These are phyloP conservation scores for Diaporthe citriasiana DNA, from an alignment of 2,329 filamentous ascomycete genomes.

Conservation along the genomic window DNA sequence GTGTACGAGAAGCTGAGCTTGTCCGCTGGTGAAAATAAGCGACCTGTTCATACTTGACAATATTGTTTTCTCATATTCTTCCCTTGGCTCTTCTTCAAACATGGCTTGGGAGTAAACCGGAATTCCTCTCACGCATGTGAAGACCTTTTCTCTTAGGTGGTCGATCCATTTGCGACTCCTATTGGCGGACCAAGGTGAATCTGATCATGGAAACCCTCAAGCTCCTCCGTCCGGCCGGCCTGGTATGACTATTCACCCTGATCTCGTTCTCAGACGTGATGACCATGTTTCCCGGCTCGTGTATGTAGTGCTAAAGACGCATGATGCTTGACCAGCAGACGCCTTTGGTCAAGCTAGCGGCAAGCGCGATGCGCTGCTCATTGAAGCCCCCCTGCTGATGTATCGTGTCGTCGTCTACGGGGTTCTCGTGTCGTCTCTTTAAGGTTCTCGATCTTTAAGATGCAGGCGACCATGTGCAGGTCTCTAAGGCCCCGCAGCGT, in stretches of 20 bases:
- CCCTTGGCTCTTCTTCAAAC: too few species aligned
- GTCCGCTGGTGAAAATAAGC: background rate
- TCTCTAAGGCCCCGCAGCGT: background rate
- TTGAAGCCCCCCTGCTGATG: background rate
- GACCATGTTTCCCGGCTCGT: conserved; percentile 1
- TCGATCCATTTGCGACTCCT: background rate
- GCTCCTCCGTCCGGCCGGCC: background rate
- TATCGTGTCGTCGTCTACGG: background rate
- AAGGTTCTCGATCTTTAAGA: background rate
- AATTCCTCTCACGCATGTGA: background rate
- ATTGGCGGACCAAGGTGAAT: background rate
- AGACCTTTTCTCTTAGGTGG: too few species aligned
- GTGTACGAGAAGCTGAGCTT: background rate
- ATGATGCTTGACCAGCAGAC: background rate
- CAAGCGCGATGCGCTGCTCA: background rate
- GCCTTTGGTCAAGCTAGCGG: background rate
- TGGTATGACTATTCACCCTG: background rate
- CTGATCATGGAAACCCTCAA: conserved; percentile 11
- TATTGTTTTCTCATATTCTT: background rate
- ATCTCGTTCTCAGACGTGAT: conserved; percentile 3
- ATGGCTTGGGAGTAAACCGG: too few species aligned
- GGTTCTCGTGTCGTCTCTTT: background rate
- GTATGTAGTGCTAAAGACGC: background rate
- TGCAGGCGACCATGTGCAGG: background rate
- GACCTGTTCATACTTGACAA: background rate